phyloP scores from a whole-genome alignment of 1,284 basidiomycete genomes.

The Pterula multifida region DNA sequence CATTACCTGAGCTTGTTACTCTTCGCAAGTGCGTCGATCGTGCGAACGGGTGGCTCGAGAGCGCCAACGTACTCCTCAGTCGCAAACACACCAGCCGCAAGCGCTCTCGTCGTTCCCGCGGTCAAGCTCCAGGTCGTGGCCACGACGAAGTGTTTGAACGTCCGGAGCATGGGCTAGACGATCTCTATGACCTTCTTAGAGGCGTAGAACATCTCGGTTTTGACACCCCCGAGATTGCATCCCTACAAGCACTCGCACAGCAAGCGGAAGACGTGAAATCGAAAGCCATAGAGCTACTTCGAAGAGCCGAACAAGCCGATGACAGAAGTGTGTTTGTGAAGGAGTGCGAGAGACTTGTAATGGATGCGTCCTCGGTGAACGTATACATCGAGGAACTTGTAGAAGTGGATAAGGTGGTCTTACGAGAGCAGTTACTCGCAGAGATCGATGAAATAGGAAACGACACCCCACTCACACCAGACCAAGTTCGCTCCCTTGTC shows the following conservation, averaged over 20 bases:
- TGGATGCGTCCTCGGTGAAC: constrained; percentile 62
- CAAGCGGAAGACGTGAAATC: constrained; percentile 55
- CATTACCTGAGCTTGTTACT: constrained; percentile 58
- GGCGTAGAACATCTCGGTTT: constrained; percentile 72
- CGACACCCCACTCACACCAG: constrained; percentile 40
- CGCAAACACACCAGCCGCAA: constrained; percentile 58
- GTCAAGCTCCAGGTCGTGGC: constrained; percentile 25
- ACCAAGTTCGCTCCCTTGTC: constrained; percentile 59
- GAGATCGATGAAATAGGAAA: constrained; percentile 60
- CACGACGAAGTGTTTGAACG: constrained; percentile 51
- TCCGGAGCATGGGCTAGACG: constrained; percentile 54
- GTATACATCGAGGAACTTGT: constrained; percentile 66
- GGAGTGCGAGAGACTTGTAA: constrained; percentile 59
- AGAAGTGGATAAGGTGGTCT: constrained; percentile 67
- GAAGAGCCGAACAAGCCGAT: constrained; percentile 19
- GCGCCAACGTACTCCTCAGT: constrained; percentile 57
- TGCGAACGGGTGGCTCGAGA: constrained; percentile 79
- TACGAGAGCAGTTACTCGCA: constrained; percentile 54
- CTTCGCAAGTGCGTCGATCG: constrained; percentile 71
- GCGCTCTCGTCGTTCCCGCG: constrained; percentile 51
- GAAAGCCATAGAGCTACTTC: constrained; percentile 42
- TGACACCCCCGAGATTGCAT: constrained; percentile 61
- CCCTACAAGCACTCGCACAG: constrained; percentile 43
- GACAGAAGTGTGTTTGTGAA: constrained; percentile 48
- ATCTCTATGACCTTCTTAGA: constrained; percentile 53